Evolutionary conservation across 441 rosid species (phyloP).

Genomic region (Croton laevigatus): DNA sequence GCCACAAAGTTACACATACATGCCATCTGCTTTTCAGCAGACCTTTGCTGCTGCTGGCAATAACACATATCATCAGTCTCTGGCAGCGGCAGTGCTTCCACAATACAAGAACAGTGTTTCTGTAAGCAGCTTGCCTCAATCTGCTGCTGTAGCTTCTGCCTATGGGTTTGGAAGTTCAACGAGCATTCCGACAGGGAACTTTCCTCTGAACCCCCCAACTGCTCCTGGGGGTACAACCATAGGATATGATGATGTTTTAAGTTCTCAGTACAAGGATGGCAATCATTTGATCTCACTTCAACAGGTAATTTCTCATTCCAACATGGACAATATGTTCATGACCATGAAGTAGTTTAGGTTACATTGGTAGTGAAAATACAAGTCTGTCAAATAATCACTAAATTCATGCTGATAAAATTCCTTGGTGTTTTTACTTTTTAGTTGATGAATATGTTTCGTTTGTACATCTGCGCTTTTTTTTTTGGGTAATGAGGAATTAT

Average conservation of each 20-base stretch:
- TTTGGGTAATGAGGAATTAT: neutral
- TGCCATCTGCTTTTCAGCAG: conserved; percentile 98
- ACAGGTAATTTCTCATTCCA: conserved; percentile 46
- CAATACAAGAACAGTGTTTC: conserved; percentile 81
- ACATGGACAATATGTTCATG: conserved; percentile 7
- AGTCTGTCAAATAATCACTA: neutral
- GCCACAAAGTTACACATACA: conserved; percentile 87
- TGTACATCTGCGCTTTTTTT: neutral
- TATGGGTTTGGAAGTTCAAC: conserved; percentile 84
- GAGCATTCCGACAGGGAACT: conserved; percentile 67
- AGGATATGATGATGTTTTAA: conserved; percentile 73
- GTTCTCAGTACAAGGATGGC: conserved; percentile 86
- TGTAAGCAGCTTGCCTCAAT: conserved; percentile 81
- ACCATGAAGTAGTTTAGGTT: conserved; percentile 1
- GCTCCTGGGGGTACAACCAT: conserved; percentile 65
- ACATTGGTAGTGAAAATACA: neutral
- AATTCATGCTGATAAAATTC: neutral
- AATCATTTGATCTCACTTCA: conserved; percentile 76
- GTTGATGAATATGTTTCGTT: neutral
- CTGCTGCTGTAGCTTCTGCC: conserved; percentile 81
- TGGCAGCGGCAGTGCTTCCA: conserved; percentile 84
- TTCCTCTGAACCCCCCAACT: conserved; percentile 61
- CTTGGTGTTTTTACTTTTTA: too few relatives aligned
- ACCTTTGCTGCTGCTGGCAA: conserved; percentile 76
- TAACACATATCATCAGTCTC: conserved; percentile 79